Conservation (phyloP, 106 monocot genomes). For the Platanthera zijinensis region DNA sequence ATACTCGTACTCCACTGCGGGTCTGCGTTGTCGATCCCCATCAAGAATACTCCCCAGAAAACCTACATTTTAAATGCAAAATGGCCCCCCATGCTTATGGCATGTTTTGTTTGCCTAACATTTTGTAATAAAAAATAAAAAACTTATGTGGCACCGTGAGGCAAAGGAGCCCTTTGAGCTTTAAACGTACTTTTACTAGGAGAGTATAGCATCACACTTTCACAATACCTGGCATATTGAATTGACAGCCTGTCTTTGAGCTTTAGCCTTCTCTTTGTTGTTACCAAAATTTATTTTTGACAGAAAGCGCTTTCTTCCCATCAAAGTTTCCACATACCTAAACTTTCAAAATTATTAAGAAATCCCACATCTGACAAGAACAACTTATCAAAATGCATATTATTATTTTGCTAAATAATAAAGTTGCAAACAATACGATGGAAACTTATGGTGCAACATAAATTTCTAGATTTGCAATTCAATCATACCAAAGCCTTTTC, state of each 20-base stretch:
- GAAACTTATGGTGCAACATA: not conserved
- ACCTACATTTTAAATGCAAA: too few species aligned
- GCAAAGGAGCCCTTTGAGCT: too few species aligned
- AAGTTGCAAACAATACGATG: not conserved
- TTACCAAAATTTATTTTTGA: conserved; percentile 83
- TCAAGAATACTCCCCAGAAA: too few species aligned
- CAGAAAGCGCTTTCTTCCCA: conserved; percentile 81
- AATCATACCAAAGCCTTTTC: not conserved
- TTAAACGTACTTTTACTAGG: not conserved
- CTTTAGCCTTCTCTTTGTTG: conserved; percentile 83
- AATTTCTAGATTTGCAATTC: not conserved
- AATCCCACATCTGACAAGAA: not conserved
- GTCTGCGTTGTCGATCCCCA: too few species aligned
- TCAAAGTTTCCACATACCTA: conserved; percentile 85
- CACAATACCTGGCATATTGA: conserved; percentile 86
- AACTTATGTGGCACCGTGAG: too few species aligned
- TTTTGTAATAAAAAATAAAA: too few species aligned
- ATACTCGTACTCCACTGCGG: too few species aligned
- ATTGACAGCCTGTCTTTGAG: conserved; percentile 97
- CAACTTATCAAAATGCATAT: not conserved
- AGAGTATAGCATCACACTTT: not conserved
- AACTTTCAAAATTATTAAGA: not conserved
- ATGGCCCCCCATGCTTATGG: too few species aligned
- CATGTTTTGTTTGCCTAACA: too few species aligned
- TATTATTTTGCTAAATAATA: not conserved